Conservation (phyloP, 768 basidiomycete species). For the Boletus patriciae region DNA sequence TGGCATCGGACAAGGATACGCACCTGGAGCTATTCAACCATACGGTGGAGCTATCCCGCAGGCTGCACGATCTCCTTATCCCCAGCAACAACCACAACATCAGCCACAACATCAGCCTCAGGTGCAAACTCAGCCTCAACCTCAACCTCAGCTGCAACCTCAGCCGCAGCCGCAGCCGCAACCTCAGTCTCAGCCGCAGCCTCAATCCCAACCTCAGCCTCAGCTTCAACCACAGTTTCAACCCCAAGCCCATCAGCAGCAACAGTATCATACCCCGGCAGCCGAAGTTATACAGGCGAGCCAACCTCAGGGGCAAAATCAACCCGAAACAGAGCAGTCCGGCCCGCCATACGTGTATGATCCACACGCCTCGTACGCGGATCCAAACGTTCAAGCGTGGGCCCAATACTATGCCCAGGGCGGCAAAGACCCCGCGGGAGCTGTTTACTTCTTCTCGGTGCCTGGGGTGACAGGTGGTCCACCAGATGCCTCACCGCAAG, state of each 20-base stretch:
- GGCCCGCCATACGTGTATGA: slow-evolving; percentile 59
- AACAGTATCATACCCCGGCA: slow-evolving; percentile 14
- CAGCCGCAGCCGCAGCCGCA: slow-evolving; percentile 10
- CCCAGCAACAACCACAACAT: slow-evolving; percentile 32
- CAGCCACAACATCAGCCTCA: slow-evolving; percentile 42
- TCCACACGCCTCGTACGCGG: slow-evolving; percentile 65
- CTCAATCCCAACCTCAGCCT: slow-evolving; percentile 41
- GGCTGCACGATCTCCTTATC: slow-evolving; percentile 32
- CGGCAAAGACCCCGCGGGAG: slow-evolving; percentile 68
- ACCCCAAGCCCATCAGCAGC: slow-evolving; percentile 32
- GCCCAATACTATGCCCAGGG: slow-evolving; percentile 83
- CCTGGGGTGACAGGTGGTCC: slow-evolving; percentile 63
- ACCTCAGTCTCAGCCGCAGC: slow-evolving; percentile 27
- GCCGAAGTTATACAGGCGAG: slow-evolving; percentile 7
- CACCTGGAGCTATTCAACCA: slow-evolving; percentile 17
- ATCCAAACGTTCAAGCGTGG: slow-evolving; percentile 85
- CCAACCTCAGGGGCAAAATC: slow-evolving; percentile 16
- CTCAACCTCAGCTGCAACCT: slow-evolving; percentile 24
- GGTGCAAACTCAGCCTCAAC: slow-evolving; percentile 28
- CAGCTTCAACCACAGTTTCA: slow-evolving; percentile 30
- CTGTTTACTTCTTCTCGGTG: slow-evolving; percentile 78
- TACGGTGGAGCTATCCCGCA: slow-evolving; percentile 26
- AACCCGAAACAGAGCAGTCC: slow-evolving; percentile 21
- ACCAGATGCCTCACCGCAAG: slow-evolving; percentile 13
- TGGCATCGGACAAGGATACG: slow-evolving; percentile 23